Evolutionary conservation across 768 basidiomycete species (phyloP).

Genomic region (Collybiopsis luxurians): DNA sequence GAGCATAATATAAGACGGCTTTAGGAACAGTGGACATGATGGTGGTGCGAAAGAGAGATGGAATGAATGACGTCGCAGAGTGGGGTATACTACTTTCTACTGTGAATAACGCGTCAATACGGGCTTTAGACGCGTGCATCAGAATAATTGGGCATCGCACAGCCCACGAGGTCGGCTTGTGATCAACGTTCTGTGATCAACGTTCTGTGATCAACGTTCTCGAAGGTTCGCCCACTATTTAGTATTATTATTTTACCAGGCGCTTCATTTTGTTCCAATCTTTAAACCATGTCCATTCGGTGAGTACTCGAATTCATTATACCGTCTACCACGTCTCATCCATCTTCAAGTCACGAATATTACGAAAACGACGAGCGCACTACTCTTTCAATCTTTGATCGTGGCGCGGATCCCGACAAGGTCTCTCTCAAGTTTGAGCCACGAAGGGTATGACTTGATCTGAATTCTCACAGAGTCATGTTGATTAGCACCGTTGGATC

Average conservation of each 20-base stretch:
- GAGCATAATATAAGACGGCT: slow-evolving; percentile 76
- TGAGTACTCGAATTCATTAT: not conserved
- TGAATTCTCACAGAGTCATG: not conserved
- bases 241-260: not conserved
- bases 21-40: slow-evolving; percentile 54
- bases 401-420: slow-evolving; percentile 63
- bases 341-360: slow-evolving; percentile 68
- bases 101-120: too few species aligned
- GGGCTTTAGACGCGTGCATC: too few species aligned
- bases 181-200: too few species aligned
- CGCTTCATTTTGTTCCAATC: not conserved
- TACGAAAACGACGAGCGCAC: slow-evolving; percentile 82
- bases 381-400: slow-evolving; percentile 76
- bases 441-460: slow-evolving; percentile 55
- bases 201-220: slow-evolving; percentile 5
- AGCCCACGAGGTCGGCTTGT: too few species aligned
- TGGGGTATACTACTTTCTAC: too few species aligned
- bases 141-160: too few species aligned
- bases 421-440: slow-evolving; percentile 64
- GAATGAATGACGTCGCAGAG: slow-evolving; percentile 5
- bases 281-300: slow-evolving; percentile 7
- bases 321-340: not conserved
- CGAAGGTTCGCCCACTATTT: not conserved
- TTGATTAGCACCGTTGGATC: too few species aligned
- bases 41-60: slow-evolving; percentile 16